These are phyloP conservation scores for Termitomyces sp. DNA, from an alignment of 768 basidiomycete species.

Conservation along the genomic window DNA sequence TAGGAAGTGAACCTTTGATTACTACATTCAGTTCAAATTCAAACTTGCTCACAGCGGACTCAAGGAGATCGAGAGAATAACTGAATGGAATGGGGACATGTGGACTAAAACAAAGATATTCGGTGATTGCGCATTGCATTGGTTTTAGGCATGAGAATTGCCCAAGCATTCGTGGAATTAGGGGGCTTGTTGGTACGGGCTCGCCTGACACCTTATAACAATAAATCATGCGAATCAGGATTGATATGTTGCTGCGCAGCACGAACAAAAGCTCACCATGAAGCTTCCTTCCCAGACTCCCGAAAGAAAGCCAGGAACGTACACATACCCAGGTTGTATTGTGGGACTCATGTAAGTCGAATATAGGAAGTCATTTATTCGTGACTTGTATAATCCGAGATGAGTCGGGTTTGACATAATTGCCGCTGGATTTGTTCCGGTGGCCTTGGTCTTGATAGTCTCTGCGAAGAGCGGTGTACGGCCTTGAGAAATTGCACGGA, in stretches of 20 bases:
- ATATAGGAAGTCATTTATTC: slow-evolving; percentile 13
- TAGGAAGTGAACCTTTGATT: slow-evolving; percentile 5
- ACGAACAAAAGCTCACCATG: slow-evolving; percentile 37
- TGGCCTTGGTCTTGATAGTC: slow-evolving; percentile 13
- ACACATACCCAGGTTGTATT: slow-evolving; percentile 21
- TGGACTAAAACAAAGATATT: slow-evolving; percentile 38
- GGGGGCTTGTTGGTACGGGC: slow-evolving; percentile 7
- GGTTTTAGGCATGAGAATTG: slow-evolving; percentile 40
- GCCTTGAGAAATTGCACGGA: slow-evolving; percentile 33
- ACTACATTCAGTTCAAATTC: neutral
- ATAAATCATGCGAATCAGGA: slow-evolving; percentile 8
- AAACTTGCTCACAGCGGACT: slow-evolving; percentile 11
- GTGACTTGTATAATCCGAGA: slow-evolving; percentile 27
- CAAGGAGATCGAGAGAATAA: slow-evolving; percentile 13
- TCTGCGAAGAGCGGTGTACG: slow-evolving; percentile 50
- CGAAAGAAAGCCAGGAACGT: slow-evolving; percentile 41
- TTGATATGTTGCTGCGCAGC: neutral
- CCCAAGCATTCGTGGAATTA: slow-evolving; percentile 8
- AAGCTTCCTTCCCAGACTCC: slow-evolving; percentile 60
- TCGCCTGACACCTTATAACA: slow-evolving; percentile 9
- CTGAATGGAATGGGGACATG: slow-evolving; percentile 25
- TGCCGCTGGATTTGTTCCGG: slow-evolving; percentile 2
- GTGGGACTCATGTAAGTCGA: slow-evolving; percentile 16
- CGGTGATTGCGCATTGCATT: slow-evolving; percentile 44
- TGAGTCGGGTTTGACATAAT: slow-evolving; percentile 17